These are phyloP conservation scores for Emergomyces orientalis DNA, from an alignment of 2,329 filamentous ascomycete species.

Conservation along the genomic window DNA sequence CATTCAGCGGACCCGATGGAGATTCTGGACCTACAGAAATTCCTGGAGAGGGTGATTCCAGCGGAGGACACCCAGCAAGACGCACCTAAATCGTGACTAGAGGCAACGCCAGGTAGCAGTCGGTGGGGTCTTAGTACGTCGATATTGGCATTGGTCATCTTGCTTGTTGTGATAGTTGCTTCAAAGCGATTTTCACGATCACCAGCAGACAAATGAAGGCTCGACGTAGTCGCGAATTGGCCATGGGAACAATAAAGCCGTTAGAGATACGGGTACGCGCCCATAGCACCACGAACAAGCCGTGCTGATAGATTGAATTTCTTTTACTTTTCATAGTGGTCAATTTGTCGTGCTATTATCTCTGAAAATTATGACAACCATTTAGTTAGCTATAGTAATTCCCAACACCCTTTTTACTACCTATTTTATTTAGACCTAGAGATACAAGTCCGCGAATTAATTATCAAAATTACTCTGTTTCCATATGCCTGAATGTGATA, in stretches of 20 bases:
- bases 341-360: not conserved
- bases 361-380: not conserved
- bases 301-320: not conserved
- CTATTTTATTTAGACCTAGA: not conserved
- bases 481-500: too few relatives aligned
- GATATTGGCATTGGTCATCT: not conserved
- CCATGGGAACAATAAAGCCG: not conserved
- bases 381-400: not conserved
- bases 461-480: too few relatives aligned
- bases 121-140: not conserved
- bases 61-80: conserved; percentile 29
- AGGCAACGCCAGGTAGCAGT: not conserved
- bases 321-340: not conserved
- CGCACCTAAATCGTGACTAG: conserved; percentile 1
- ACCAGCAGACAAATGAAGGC: not conserved
- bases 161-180: not conserved
- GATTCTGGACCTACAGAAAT: conserved; percentile 68
- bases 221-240: not conserved
- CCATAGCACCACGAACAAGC: not conserved
- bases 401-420: not conserved
- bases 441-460: not conserved
- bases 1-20: conserved; percentile 71
- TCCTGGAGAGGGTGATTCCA: conserved; percentile 46
- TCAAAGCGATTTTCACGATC: not conserved
- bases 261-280: not conserved